phyloP scores from a whole-genome alignment of 2,329 filamentous ascomycete genomes.

The Aspergillus chevalieri region DNA sequence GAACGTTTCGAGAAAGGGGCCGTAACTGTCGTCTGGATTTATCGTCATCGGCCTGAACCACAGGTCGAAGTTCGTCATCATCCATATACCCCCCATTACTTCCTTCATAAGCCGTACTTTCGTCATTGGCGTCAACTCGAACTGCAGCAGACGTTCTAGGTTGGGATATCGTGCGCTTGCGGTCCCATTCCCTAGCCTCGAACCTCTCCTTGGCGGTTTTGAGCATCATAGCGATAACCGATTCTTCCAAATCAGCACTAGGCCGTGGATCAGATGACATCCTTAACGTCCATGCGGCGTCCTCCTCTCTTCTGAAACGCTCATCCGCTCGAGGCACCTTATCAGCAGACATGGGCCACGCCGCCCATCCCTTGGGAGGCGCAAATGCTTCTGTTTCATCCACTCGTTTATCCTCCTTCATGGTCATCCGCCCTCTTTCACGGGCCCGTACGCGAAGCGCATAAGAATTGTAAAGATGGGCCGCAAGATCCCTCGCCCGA shows the following conservation, averaged over 20 bases:
- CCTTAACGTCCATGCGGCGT: conserved; percentile 50
- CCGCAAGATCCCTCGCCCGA: conserved; percentile 60
- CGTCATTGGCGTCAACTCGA: conserved; percentile 7
- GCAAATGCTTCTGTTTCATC: conserved; percentile 26
- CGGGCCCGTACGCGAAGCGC: conserved; percentile 53
- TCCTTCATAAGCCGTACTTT: conserved; percentile 15
- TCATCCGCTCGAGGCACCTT: conserved; percentile 57
- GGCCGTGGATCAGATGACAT: conserved; percentile 42
- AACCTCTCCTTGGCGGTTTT: conserved; percentile 64
- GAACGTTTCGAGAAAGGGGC: conserved; percentile 63
- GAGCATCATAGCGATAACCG: conserved; percentile 61
- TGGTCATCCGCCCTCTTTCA: conserved; percentile 5
- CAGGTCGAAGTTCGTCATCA: conserved; percentile 34
- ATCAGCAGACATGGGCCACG: conserved; percentile 68
- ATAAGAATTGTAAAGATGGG: conserved; percentile 75
- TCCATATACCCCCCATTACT: conserved; percentile 11
- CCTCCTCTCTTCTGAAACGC: conserved; percentile 41
- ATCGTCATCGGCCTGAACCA: conserved; percentile 65
- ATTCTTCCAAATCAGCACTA: conserved; percentile 62
- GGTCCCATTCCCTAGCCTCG: conserved; percentile 31
- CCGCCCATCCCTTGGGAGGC: conserved; percentile 63
- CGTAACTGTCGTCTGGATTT: conserved; percentile 58
- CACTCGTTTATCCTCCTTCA: conserved; percentile 3
- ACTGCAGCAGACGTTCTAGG: conserved; percentile 11
- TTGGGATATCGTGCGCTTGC: neutral